Conservation (phyloP, 257 asterid genomes). For the Jacaranda copaia region DNA sequence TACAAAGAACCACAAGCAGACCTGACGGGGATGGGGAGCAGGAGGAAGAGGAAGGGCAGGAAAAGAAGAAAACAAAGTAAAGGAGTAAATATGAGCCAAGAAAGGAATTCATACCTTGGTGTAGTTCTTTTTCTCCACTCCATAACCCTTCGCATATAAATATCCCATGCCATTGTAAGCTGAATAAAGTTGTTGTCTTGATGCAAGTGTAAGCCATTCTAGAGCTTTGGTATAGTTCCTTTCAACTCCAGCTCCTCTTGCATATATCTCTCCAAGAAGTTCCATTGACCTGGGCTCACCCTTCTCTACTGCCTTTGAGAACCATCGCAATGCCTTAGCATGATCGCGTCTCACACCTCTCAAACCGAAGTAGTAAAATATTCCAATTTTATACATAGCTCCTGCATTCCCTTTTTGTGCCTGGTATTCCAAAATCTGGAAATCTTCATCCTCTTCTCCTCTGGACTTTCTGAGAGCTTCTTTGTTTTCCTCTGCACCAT, state of each 20-base stretch:
- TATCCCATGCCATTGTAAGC: slow-evolving; percentile 99
- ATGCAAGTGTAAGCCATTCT: slow-evolving; percentile 95
- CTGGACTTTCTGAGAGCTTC: slow-evolving; percentile 93
- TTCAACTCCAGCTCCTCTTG: slow-evolving; percentile 97
- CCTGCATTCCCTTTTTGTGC: slow-evolving; percentile 97
- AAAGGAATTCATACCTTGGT: slow-evolving; percentile 61
- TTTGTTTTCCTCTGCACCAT: slow-evolving; percentile 97
- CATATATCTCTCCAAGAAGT: slow-evolving; percentile 97
- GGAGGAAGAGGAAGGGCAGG: background rate
- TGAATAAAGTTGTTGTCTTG: slow-evolving; percentile 85
- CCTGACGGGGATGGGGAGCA: too few species aligned
- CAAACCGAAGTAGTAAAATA: slow-evolving; percentile 92
- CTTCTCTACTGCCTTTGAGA: slow-evolving; percentile 88
- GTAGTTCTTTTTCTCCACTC: slow-evolving; percentile 89
- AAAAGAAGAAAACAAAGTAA: slow-evolving; percentile 14
- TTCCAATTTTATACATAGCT: slow-evolving; percentile 93
- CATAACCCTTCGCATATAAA: slow-evolving; percentile 92
- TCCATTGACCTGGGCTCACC: slow-evolving; percentile 98
- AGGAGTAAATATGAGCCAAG: background rate
- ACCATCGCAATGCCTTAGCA: slow-evolving; percentile 89
- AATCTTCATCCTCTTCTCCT: slow-evolving; percentile 99
- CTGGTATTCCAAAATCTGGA: slow-evolving; percentile 94
- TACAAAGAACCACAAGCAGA: too few species aligned
- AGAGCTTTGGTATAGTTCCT: slow-evolving; percentile 92
- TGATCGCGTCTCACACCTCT: slow-evolving; percentile 97